phyloP scores from a whole-genome alignment of 306 rosid genomes.

The Hippophae gyantsensis region DNA sequence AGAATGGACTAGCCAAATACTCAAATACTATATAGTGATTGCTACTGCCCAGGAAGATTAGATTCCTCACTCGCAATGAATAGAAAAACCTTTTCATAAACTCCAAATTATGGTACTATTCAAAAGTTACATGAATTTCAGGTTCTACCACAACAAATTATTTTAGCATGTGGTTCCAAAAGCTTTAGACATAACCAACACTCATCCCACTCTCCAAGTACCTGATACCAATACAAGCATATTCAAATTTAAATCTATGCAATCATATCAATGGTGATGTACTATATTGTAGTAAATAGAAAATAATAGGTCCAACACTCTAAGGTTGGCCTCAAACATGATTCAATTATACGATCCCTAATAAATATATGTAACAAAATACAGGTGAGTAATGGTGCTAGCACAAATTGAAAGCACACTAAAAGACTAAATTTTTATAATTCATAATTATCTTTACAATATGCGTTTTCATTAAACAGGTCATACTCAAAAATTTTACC shows the following conservation, averaged over 20 bases:
- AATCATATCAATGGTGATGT: not conserved
- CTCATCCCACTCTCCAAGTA: constrained; percentile 99
- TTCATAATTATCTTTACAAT: not conserved
- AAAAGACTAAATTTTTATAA: not conserved
- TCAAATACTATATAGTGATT: no score
- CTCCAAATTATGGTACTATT: not conserved
- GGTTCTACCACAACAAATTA: constrained; percentile 93
- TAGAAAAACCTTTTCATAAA: not conserved
- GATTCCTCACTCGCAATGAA: not conserved
- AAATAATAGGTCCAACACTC: not conserved
- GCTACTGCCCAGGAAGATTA: no score
- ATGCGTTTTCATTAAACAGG: not conserved
- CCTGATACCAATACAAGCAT: constrained; percentile 39
- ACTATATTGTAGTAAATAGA: constrained; percentile 1
- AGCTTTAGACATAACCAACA: constrained; percentile 95
- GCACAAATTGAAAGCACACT: no score
- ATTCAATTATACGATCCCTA: no score
- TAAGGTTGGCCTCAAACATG: constrained; percentile 10
- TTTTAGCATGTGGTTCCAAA: constrained; percentile 96
- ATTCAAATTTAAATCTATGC: constrained; percentile 10
- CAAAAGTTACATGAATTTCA: constrained; percentile 73
- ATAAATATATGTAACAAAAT: no score
- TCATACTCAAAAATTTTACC: no score
- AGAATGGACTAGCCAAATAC: no score
- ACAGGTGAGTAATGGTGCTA: no score